phyloP scores from a whole-genome alignment of 108 stramenopile species.

The Cylindrotheca fusiformis region DNA sequence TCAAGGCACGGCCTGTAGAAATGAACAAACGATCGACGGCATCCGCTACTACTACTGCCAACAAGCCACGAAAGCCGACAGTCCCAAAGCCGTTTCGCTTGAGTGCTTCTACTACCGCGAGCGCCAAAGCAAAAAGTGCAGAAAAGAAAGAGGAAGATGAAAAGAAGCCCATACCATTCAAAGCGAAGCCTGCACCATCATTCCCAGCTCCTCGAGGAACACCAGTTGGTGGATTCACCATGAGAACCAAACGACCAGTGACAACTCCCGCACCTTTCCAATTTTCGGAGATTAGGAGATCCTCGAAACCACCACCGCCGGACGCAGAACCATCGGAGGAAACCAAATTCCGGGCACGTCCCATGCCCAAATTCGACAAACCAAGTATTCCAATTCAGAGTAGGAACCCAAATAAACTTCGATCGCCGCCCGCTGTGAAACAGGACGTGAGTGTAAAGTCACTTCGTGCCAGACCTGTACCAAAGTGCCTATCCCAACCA shows the following conservation, averaged over 20 bases:
- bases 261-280: slow-evolving; percentile 35
- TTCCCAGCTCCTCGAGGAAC: background rate
- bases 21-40: background rate
- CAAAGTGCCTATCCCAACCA: slow-evolving; percentile 1
- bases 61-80: slow-evolving; percentile 10
- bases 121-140: background rate
- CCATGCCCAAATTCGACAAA: slow-evolving; percentile 31
- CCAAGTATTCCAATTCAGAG: slow-evolving; percentile 8
- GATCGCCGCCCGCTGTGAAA: slow-evolving; percentile 15
- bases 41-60: background rate
- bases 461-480: slow-evolving; percentile 1
- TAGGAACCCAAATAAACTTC: slow-evolving; percentile 17
- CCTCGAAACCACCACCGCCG: background rate
- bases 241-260: background rate
- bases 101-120: too few species aligned
- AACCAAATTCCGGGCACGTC: slow-evolving; percentile 22
- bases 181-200: background rate
- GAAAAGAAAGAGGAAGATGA: slow-evolving; percentile 6
- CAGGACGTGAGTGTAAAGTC: too few species aligned
- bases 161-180: slow-evolving; percentile 9
- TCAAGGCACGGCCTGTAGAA: slow-evolving; percentile 30
- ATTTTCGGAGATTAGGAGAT: background rate
- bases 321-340: background rate
- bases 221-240: background rate
- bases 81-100: slow-evolving; percentile 30